Evolutionary conservation across 805 yeast genomes (phyloP).

Genomic region (Martiniozyma abietophila): DNA sequence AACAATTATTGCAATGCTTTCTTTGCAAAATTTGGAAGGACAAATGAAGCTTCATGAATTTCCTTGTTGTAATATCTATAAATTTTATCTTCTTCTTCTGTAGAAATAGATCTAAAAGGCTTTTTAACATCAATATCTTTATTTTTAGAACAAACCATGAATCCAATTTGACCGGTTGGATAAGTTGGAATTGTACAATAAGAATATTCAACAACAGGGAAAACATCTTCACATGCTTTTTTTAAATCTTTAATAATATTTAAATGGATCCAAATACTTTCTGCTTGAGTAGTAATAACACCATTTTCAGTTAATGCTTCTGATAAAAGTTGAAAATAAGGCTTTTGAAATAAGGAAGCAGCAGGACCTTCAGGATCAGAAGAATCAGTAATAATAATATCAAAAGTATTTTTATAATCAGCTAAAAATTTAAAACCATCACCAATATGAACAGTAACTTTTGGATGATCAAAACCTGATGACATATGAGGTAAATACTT

Average conservation of each 20-base stretch:
- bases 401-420: constrained; percentile 76
- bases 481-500: constrained; percentile 84
- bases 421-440: constrained; percentile 96
- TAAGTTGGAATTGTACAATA: constrained; percentile 93
- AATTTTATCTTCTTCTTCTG: constrained; percentile 51
- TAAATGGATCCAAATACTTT: constrained; percentile 88
- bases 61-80: constrained; percentile 76
- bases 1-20: constrained; percentile 22
- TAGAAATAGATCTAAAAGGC: constrained; percentile 60
- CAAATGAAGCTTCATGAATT: constrained; percentile 83
- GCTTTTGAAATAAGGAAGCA: constrained; percentile 83
- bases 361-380: constrained; percentile 99
- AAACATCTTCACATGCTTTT: constrained; percentile 70
- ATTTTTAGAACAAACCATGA: constrained; percentile 90
- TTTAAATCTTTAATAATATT: constrained; percentile 74
- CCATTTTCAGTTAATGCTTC: constrained; percentile 92
- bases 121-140: constrained; percentile 48
- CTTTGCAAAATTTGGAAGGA: constrained; percentile 87
- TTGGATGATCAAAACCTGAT: constrained; percentile 74
- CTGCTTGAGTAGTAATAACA: constrained; percentile 90
- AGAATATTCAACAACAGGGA: constrained; percentile 88
- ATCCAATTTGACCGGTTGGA: constrained; percentile 97
- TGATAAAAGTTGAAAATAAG: constrained; percentile 74
- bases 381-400: constrained; percentile 93
- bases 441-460: constrained; percentile 83